These are phyloP conservation scores for Venturia asperata DNA, from an alignment of 2,329 filamentous ascomycete genomes.

Conservation along the genomic window DNA sequence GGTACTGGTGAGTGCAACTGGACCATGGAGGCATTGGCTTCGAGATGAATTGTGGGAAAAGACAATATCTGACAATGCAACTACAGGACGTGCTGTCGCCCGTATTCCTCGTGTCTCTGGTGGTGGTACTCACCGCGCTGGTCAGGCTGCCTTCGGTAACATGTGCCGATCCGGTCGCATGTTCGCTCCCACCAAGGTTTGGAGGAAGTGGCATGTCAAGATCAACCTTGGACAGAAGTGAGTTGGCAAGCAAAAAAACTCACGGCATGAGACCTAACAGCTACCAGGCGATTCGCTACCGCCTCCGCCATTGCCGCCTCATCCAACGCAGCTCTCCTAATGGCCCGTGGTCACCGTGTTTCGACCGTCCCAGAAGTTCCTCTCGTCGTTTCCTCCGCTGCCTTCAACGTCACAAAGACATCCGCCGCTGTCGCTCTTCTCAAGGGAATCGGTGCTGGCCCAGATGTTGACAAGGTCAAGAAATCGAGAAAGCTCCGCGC, in stretches of 20 bases:
- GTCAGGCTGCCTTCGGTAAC: slow-evolving; percentile 99
- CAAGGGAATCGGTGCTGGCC: slow-evolving; percentile 80
- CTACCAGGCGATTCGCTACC: slow-evolving; percentile 80
- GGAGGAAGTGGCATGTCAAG: slow-evolving; percentile 99
- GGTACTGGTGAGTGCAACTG: slow-evolving; percentile 66
- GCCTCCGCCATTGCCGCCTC: slow-evolving; percentile 96
- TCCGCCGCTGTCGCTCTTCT: slow-evolving; percentile 78
- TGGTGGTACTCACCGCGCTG: slow-evolving; percentile 99
- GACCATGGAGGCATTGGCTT: slow-evolving; percentile 19
- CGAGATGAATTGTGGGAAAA: slow-evolving; percentile 16
- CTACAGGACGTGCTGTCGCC: slow-evolving; percentile 88
- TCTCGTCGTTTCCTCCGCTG: slow-evolving; percentile 86
- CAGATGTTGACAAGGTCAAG: slow-evolving; percentile 93
- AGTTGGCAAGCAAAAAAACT: slow-evolving; percentile 29
- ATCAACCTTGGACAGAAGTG: slow-evolving; percentile 98
- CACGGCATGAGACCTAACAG: slow-evolving; percentile 24
- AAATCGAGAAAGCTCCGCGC: slow-evolving; percentile 93
- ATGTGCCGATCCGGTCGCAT: slow-evolving; percentile 99
- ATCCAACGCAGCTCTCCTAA: slow-evolving; percentile 85
- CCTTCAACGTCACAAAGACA: slow-evolving; percentile 87
- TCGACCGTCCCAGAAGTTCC: slow-evolving; percentile 89
- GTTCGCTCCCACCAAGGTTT: slow-evolving; percentile 99
- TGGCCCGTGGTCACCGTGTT: slow-evolving; percentile 96
- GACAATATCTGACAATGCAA: slow-evolving; percentile 17
- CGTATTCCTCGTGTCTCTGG: slow-evolving; percentile 99